Base-by-base conservation (phyloP, 371 early-diverging fungal genomes). In the Mucor racemosus region DNA sequence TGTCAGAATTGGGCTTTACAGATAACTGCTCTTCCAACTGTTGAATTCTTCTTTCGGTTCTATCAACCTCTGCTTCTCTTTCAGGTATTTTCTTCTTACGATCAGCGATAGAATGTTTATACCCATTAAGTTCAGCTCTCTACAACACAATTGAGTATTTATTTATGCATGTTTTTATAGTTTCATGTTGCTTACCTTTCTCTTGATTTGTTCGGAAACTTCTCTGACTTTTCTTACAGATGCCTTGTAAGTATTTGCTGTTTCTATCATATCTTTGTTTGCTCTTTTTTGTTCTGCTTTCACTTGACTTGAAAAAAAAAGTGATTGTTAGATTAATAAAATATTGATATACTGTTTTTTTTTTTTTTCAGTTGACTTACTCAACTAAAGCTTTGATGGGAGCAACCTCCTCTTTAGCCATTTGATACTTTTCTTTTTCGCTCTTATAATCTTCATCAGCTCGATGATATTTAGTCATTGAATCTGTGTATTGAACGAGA, bases 401-500 rank as follows among this genome's bases (percentile, higher is more conserved):
- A 21, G 74, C 82, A 7, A 74, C 60, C 13, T 81, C 84, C n/a
- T 68, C 63, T 48, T 77, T 72, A 36, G 83, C 66, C 34, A 74
- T 63, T 44, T 74, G 72, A 56, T 81, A 78, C 8, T 65, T 66
- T 0, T 61, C 71, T 14, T 80, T 78, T 19, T 77, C 78, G 7
- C 62, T 58, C 6, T 82, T 66, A 0, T 86, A 76, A 1, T 36
- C 64, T 17, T 73, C 76, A 58, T 90, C 91, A 17, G 85, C 74
- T 1, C 58, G 48, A 39, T 90, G 88, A 62, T 86, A 83, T 39
- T 53, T 76, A 1, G 76, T 76, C 64, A 88, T 89, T 7, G 91
- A 87, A 11, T 81, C 82, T 0, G 84, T 80, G 71, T 91, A 91
- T 42, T 80, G 77, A 5, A 87, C 88, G 42, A 91, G 76, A 0